Evolutionary conservation across 225 moss, liverwort and hornwort genomes (phyloP).

Genomic region (Sphagnum contortum): DNA sequence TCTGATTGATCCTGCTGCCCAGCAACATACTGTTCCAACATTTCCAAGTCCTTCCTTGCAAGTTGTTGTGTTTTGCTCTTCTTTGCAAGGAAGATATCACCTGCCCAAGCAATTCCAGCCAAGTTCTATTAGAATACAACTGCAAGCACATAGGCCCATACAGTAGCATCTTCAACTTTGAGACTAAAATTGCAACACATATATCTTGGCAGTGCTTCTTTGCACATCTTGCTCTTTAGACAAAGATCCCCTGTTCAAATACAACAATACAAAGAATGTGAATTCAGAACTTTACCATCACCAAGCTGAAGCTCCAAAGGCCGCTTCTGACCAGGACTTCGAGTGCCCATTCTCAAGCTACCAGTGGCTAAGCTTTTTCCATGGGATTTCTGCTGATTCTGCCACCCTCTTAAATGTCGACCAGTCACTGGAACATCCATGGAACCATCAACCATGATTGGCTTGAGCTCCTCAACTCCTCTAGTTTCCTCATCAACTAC

Average conservation of each 20-base stretch:
- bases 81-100: conserved; percentile 19
- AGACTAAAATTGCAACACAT: too few relatives aligned
- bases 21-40: conserved; percentile 43
- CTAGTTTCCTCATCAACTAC: conserved; percentile 13
- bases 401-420: conserved; percentile 21
- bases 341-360: conserved; percentile 21
- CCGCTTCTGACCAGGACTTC: conserved; percentile 24
- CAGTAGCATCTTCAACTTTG: too few relatives aligned
- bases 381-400: conserved; percentile 26
- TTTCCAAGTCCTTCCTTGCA: conserved; percentile 52
- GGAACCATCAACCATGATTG: too few relatives aligned
- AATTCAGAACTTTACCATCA: conserved; percentile 14
- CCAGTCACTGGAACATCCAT: conserved; percentile 10
- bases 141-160: not conserved
- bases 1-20: conserved; percentile 14
- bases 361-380: conserved; percentile 14
- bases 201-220: too few relatives aligned
- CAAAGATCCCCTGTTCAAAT: not conserved
- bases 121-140: too few relatives aligned
- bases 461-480: conserved; percentile 13
- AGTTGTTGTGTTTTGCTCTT: conserved; percentile 37
- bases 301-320: conserved; percentile 19
- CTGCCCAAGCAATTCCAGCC: conserved; percentile 7
- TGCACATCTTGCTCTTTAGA: too few relatives aligned
- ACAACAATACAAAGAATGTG: not conserved